These are phyloP conservation scores for Trypanosoma melophagium DNA, from an alignment of 208 protist genomes.

Conservation along the genomic window DNA sequence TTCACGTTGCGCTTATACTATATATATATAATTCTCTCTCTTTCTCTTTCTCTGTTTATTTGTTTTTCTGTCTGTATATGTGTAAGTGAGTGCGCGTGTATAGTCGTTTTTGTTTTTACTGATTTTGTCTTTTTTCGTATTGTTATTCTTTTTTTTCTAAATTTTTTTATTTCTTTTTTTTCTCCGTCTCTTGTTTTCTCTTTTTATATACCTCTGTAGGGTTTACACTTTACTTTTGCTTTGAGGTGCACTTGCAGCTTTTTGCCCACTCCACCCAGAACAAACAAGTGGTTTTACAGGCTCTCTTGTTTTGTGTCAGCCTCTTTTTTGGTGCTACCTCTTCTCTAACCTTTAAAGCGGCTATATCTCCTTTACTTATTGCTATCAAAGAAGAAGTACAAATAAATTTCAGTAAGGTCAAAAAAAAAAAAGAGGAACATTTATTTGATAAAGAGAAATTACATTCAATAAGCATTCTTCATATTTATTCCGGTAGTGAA, in stretches of 20 bases:
- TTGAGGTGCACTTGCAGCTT: background rate
- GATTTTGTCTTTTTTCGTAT: background rate
- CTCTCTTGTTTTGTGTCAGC: no score
- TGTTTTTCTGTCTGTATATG: no score
- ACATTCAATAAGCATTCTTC: background rate
- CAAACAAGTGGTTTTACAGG: no score
- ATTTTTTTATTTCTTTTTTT: background rate
- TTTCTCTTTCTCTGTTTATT: no score
- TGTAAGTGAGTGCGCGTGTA: no score
- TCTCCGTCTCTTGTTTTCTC: background rate
- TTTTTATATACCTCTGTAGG: background rate
- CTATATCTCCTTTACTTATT: slow-evolving; percentile 34
- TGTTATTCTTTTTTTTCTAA: background rate
- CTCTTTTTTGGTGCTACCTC: slow-evolving; percentile 4
- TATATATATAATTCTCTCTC: no score
- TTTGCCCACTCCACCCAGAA: background rate
- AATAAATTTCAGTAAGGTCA: background rate
- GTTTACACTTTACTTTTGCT: background rate
- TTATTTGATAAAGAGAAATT: background rate
- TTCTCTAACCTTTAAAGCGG: slow-evolving; percentile 3
- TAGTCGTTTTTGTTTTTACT: background rate
- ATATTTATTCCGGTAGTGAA: no score
- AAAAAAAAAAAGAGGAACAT: no score
- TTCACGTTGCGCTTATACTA: no score
- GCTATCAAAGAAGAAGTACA: background rate